phyloP scores from a whole-genome alignment of 257 asterid genomes.

The Lavandula angustifolia region DNA sequence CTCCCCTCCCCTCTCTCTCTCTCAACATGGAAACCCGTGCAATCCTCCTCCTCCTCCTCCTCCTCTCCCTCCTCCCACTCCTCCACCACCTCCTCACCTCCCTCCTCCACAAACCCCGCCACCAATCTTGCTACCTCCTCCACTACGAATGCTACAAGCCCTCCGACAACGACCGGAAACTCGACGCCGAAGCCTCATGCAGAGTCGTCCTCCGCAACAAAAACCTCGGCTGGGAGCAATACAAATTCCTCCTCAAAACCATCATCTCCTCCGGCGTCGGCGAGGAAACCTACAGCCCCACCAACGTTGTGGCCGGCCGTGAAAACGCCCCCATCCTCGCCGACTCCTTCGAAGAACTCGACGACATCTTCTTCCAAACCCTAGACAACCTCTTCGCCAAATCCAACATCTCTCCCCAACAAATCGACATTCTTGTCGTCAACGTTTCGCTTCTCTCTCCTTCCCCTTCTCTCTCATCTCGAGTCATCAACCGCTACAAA shows the following conservation, averaged over 20 bases:
- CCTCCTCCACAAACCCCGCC: not conserved
- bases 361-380: conserved; percentile 35
- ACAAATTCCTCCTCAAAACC: conserved; percentile 38
- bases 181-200: conserved; percentile 27
- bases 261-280: conserved; percentile 43
- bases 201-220: conserved; percentile 31
- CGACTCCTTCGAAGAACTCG: conserved; percentile 29
- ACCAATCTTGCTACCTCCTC: conserved; percentile 35
- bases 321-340: conserved; percentile 18
- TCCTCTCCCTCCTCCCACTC: not conserved
- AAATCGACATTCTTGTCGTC: conserved; percentile 40
- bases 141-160: conserved; percentile 45
- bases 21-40: not conserved
- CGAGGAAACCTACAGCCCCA: conserved; percentile 38
- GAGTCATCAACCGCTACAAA: conserved; percentile 39
- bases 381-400: conserved; percentile 32
- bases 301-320: conserved; percentile 20
- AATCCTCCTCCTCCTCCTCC: not conserved
- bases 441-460: conserved; percentile 41
- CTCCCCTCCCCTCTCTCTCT: conserved; percentile 1
- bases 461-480: conserved; percentile 40
- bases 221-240: conserved; percentile 33
- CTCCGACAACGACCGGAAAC: not conserved
- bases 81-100: not conserved
- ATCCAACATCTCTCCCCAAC: conserved; percentile 23